Base-by-base conservation (phyloP, 805 yeast genomes). In the Kodamaea neixiangensis region DNA sequence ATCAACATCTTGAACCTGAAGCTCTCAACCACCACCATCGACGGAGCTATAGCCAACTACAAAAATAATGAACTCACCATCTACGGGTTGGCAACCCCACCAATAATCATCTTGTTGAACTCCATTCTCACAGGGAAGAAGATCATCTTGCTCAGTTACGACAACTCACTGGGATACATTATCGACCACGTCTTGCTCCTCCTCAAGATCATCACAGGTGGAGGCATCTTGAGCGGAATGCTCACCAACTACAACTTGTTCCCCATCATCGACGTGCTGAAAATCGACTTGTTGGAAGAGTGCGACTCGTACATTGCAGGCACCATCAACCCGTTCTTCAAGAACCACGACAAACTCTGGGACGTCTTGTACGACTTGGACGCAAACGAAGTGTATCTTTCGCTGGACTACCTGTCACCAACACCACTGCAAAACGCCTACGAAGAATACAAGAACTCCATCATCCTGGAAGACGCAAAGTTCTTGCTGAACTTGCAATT, bases 241-340 rank as follows among this genome's bases (percentile, higher is more conserved):
- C 59, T 73, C 29, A 60, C 68, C 20, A 58, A 70, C 66, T 58
- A 64, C 69, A 60, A 73, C 66, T 53, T 81, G 19, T 78, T 80
- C 56, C 91, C 91, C 1, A 76, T 82, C 25, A 69, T 83, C 39
- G 91, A 86, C 55, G 78, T 85, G 1, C 80, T 85, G 2, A 77
- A 82, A 52, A 67, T 83, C 41, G 83, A 81, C 52, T 55, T 77
- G 1, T 63, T 83, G 46, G 72, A 72, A 53, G 67, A 60, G 47
- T 74, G 69, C 53, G 69, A 58, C 25, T 68, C 68, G 22, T 81
- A 71, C 57, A 67, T 86, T 44, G 77, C 87, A 1, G 93, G 93
- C 3, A 85, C 90, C 2, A 81, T 86, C 38, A 86, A 86, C 60
- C 79, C 86, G 13, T 77, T 84, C 38, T 80, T 86, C 60, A 82